Percentiles rank a stretch among this genome's conserved stretches.
Conservation (phyloP, 257 asterid species). For the Knoxia roxburghii region DNA sequence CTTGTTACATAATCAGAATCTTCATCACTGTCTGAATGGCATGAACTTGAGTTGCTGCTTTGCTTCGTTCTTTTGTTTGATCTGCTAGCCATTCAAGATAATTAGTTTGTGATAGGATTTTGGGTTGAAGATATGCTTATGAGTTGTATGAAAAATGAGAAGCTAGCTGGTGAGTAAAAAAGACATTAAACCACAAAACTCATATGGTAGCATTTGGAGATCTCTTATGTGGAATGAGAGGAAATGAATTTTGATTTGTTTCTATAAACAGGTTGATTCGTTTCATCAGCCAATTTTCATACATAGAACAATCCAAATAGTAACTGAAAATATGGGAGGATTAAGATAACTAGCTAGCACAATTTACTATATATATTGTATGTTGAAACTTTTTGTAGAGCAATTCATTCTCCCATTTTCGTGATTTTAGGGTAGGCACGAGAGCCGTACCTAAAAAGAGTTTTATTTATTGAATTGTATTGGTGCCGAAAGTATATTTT, state of each 20-base stretch:
- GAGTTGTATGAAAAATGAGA: background rate
- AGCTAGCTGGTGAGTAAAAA: background rate
- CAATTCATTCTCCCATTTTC: background rate
- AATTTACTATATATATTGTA: background rate
- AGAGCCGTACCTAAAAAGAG: too few relatives aligned
- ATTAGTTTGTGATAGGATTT: background rate
- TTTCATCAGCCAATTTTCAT: background rate
- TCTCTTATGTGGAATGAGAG: background rate
- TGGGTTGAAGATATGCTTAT: background rate
- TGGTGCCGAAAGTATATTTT: too few relatives aligned
- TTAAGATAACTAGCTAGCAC: background rate
- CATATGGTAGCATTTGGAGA: conserved; percentile 9
- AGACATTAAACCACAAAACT: conserved; percentile 3
- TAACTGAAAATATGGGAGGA: conserved; percentile 4
- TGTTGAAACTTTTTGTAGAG: background rate
- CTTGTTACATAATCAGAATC: conserved; percentile 21
- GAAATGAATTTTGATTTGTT: conserved; percentile 22
- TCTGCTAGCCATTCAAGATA: conserved; percentile 9
- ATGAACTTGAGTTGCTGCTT: conserved; percentile 19
- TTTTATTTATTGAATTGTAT: too few relatives aligned
- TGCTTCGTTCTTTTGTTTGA: conserved; percentile 14
- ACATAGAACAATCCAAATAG: background rate
- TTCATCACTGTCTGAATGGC: conserved; percentile 16
- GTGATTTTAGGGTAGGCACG: background rate
- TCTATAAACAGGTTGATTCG: conserved; percentile 10